These are phyloP conservation scores for Paradendryphiella salina DNA, from an alignment of 2,329 filamentous ascomycete species.

Conservation along the genomic window DNA sequence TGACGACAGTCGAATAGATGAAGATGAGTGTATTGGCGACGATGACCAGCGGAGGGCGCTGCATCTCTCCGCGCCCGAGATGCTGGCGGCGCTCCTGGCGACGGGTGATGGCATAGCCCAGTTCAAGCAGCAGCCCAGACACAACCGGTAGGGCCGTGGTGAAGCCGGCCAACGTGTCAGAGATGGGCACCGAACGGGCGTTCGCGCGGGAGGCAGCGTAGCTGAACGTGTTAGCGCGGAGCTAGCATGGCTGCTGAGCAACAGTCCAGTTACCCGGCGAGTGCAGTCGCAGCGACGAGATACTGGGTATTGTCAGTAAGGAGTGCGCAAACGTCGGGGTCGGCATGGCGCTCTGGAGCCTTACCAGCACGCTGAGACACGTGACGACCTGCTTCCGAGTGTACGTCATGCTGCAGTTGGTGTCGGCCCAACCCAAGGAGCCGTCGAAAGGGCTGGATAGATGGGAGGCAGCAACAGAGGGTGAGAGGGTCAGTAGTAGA, in stretches of 20 bases:
- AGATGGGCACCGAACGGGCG: slow-evolving; percentile 49
- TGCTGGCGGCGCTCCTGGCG: slow-evolving; percentile 35
- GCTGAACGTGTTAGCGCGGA: slow-evolving; percentile 23
- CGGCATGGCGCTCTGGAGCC: slow-evolving; percentile 2
- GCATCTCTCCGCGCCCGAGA: slow-evolving; percentile 39
- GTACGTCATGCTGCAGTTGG: slow-evolving; percentile 35
- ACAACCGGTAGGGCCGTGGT: slow-evolving; percentile 50
- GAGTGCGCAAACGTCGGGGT: neutral
- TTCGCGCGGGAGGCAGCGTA: slow-evolving; percentile 39
- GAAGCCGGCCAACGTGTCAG: slow-evolving; percentile 48
- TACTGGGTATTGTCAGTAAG: slow-evolving; percentile 40
- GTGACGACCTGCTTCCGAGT: slow-evolving; percentile 48
- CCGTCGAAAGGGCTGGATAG: neutral
- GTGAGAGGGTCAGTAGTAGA: neutral
- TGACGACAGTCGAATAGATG: slow-evolving; percentile 50
- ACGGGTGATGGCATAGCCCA: slow-evolving; percentile 42
- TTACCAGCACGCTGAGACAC: slow-evolving; percentile 45
- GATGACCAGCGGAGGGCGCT: slow-evolving; percentile 44
- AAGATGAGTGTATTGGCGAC: slow-evolving; percentile 47
- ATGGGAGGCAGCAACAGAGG: neutral
- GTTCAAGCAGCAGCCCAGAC: slow-evolving; percentile 50
- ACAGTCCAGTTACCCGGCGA: slow-evolving; percentile 41
- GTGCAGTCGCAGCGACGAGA: slow-evolving; percentile 46
- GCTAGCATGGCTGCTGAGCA: neutral
- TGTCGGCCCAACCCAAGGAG: neutral